Evolutionary conservation across 108 stramenopile species (phyloP).

Genomic region (Cyclotella sp.): DNA sequence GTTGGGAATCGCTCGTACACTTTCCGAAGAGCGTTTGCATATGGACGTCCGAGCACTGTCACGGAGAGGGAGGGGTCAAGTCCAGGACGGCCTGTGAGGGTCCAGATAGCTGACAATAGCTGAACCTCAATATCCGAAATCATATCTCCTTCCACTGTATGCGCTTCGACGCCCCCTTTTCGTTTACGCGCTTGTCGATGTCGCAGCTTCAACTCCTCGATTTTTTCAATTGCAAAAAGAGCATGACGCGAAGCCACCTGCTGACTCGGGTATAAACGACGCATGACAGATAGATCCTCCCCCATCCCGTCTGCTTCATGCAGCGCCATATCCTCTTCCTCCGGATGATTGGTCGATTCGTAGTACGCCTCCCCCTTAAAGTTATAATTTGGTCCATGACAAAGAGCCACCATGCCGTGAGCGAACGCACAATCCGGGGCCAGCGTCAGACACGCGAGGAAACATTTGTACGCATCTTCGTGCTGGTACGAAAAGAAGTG

Average conservation of each 20-base stretch:
- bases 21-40: conserved; percentile 72
- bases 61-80: conserved; percentile 59
- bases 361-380: conserved; percentile 89
- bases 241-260: conserved; percentile 83
- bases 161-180: conserved; percentile 24
- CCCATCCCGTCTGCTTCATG: conserved; percentile 23
- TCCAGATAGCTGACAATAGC: conserved; percentile 72
- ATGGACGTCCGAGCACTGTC: conserved; percentile 73
- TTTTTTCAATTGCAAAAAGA: conserved; percentile 62
- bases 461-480: conserved; percentile 77
- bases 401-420: conserved; percentile 78
- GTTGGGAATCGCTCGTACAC: conserved; percentile 67
- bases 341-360: conserved; percentile 75
- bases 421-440: conserved; percentile 83
- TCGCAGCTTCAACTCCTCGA: conserved; percentile 67
- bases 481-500: conserved; percentile 80
- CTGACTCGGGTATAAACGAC: conserved; percentile 78
- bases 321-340: conserved; percentile 51
- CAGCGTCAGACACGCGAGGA: conserved; percentile 65
- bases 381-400: conserved; percentile 89
- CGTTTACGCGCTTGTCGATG: conserved; percentile 25
- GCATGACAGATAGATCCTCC: conserved; percentile 45
- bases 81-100: conserved; percentile 72
- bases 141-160: conserved; percentile 15
- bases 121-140: conserved; percentile 73